Evolutionary conservation across 352 stramenopile species (phyloP).

Genomic region (Phytophthora macrochlamydospora): DNA sequence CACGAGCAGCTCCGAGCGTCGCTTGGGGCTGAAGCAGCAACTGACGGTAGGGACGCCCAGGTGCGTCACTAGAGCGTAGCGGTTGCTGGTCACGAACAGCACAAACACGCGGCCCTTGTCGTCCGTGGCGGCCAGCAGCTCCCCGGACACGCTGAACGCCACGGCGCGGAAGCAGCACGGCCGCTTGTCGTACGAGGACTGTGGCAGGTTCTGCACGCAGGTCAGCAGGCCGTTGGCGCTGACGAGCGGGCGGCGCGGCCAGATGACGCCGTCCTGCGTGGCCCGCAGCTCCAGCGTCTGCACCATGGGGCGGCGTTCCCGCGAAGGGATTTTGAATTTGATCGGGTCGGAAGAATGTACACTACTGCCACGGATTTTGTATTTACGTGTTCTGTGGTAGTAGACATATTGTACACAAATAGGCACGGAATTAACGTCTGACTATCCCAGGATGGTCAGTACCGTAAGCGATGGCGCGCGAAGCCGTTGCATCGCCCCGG

Average conservation of each 20-base stretch:
- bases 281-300: constrained; percentile 66
- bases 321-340: background rate
- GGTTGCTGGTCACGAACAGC: constrained; percentile 78
- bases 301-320: constrained; percentile 47
- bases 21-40: constrained; percentile 74
- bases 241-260: constrained; percentile 69
- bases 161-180: constrained; percentile 61
- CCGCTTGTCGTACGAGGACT: constrained; percentile 63
- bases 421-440: no score
- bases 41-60: constrained; percentile 59
- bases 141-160: constrained; percentile 69
- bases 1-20: constrained; percentile 77
- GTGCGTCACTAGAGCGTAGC: constrained; percentile 76
- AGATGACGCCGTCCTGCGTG: constrained; percentile 77
- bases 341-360: background rate
- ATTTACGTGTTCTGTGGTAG: background rate
- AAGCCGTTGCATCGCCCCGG: constrained; percentile 21
- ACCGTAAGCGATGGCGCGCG: constrained; percentile 9
- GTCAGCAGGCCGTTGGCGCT: constrained; percentile 74
- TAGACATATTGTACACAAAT: no score
- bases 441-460: background rate
- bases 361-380: background rate
- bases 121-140: constrained; percentile 71
- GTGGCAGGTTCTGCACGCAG: constrained; percentile 66
- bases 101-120: constrained; percentile 83